These are phyloP conservation scores for Kalmusia sp. DNA, from an alignment of 2,329 filamentous ascomycete genomes.

Conservation along the genomic window DNA sequence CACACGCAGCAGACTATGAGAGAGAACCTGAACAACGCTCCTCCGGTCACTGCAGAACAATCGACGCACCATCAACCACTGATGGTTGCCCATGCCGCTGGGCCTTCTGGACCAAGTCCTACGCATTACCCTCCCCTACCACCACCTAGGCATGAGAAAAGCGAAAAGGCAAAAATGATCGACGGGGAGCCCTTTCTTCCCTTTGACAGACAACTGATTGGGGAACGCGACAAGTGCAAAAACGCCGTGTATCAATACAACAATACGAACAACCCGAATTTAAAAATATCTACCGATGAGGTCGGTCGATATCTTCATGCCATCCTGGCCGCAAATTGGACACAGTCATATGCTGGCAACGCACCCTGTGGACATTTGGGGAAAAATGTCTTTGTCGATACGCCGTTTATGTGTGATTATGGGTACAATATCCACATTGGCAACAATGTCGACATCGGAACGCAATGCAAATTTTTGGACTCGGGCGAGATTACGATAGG, in stretches of 20 bases:
- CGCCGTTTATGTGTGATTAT: constrained; percentile 91
- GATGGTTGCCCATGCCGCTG: constrained; percentile 21
- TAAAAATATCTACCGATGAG: constrained; percentile 70
- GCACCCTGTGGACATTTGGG: constrained; percentile 68
- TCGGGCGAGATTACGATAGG: constrained; percentile 85
- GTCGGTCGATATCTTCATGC: constrained; percentile 73
- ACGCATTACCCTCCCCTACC: constrained; percentile 28
- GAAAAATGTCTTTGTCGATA: constrained; percentile 79
- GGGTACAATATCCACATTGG: constrained; percentile 94
- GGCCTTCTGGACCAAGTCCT: constrained; percentile 30
- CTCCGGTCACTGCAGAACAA: constrained; percentile 46
- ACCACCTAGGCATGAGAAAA: constrained; percentile 50
- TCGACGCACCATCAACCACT: constrained; percentile 32
- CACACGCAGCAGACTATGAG: constrained; percentile 38
- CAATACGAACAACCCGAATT: constrained; percentile 76
- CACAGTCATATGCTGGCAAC: constrained; percentile 44
- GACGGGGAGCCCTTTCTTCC: constrained; percentile 79
- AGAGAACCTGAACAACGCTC: constrained; percentile 29
- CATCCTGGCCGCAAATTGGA: constrained; percentile 69
- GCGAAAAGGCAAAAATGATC: constrained; percentile 92
- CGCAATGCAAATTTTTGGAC: constrained; percentile 86
- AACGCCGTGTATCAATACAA: constrained; percentile 87
- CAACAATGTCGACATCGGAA: constrained; percentile 81
- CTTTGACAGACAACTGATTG: constrained; percentile 76
- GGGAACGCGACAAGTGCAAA: constrained; percentile 85